These are phyloP conservation scores for Sporisorium exsertum DNA, from an alignment of 1,284 basidiomycete species.

Conservation along the genomic window DNA sequence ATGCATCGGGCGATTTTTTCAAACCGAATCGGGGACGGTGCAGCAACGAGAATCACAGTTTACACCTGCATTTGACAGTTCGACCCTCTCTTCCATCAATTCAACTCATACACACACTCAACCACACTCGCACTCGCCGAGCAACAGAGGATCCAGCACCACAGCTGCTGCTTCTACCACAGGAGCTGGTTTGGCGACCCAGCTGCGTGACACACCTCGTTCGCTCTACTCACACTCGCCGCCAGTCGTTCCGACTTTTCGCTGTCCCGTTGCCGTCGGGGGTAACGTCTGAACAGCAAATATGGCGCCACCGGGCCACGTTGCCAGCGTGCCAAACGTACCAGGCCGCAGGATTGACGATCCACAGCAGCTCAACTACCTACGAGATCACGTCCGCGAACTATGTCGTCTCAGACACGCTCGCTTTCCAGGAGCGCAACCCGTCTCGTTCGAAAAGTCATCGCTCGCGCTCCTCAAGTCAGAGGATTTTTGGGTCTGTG, in stretches of 20 bases:
- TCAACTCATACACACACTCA: neutral
- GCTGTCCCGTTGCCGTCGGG: neutral
- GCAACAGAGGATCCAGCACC: neutral
- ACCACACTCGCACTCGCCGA: neutral
- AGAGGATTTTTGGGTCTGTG: slow-evolving; percentile 90
- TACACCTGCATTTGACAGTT: neutral
- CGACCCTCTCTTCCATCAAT: neutral
- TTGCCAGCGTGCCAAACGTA: slow-evolving; percentile 43
- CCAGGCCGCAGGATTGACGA: slow-evolving; percentile 46
- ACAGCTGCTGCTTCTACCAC: neutral
- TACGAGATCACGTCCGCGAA: slow-evolving; percentile 47
- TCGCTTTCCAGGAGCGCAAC: slow-evolving; percentile 61
- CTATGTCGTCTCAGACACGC: slow-evolving; percentile 43
- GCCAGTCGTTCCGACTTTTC: neutral
- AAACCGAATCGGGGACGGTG: neutral
- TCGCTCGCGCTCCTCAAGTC: slow-evolving; percentile 47
- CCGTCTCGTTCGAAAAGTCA: slow-evolving; percentile 60
- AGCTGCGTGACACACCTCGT: slow-evolving; percentile 2
- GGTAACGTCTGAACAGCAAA: neutral
- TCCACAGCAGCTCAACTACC: slow-evolving; percentile 27
- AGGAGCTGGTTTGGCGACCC: slow-evolving; percentile 4
- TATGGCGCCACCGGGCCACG: slow-evolving; percentile 48
- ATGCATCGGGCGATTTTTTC: neutral
- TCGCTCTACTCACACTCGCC: neutral
- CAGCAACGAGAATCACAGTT: neutral